phyloP scores from a whole-genome alignment of 2,329 filamentous ascomycete species.

The Knoxdaviesia proteae region DNA sequence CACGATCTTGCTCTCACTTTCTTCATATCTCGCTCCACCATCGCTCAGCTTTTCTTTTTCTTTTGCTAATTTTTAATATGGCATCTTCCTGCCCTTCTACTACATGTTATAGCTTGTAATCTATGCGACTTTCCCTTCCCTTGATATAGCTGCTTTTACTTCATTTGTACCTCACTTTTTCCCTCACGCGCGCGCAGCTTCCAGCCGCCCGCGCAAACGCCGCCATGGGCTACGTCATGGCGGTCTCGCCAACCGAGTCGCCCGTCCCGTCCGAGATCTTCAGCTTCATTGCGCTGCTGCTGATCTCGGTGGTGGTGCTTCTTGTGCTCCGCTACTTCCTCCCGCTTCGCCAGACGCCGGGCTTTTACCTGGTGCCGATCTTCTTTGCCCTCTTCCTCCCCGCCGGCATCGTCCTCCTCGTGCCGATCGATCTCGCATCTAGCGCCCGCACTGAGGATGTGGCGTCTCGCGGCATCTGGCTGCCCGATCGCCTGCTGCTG shows the following conservation, averaged over 20 bases:
- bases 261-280: conserved; percentile 67
- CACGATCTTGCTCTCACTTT: too few species aligned
- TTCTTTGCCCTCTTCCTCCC: conserved; percentile 93
- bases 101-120: too few species aligned
- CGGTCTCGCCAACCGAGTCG: conserved; percentile 17
- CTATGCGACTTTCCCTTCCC: too few species aligned
- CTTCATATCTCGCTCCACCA: too few species aligned
- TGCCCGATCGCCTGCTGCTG: conserved; percentile 55
- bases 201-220: too few species aligned
- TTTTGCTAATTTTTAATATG: too few species aligned
- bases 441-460: conserved; percentile 54
- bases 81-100: too few species aligned
- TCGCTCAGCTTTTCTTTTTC: too few species aligned
- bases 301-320: conserved; percentile 58
- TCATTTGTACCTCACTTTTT: too few species aligned
- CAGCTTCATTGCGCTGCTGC: conserved; percentile 47
- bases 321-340: conserved; percentile 78
- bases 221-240: too few species aligned
- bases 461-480: conserved; percentile 63
- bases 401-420: conserved; percentile 72
- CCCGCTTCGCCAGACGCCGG: conserved; percentile 73
- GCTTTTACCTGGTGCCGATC: conserved; percentile 74
- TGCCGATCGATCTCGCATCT: conserved; percentile 89
- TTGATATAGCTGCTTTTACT: too few species aligned
- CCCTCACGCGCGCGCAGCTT: too few species aligned